phyloP scores from a whole-genome alignment of 306 rosid species.

The Potentilla sterilis region DNA sequence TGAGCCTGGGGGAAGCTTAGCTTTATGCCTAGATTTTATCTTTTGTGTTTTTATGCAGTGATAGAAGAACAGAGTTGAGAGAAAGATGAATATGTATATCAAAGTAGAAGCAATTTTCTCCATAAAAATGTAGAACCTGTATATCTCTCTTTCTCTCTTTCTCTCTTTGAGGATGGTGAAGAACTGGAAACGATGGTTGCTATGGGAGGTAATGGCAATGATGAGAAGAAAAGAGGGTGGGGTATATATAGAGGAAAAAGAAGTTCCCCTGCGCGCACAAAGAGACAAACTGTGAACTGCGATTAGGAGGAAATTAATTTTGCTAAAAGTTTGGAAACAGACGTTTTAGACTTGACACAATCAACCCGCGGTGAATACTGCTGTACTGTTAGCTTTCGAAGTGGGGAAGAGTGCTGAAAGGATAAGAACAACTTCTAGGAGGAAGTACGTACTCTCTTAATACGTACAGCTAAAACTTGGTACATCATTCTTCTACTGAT shows the following conservation, averaged over 20 bases:
- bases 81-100: constrained; percentile 35
- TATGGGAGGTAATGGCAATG: neutral
- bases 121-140: constrained; percentile 40
- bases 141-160: constrained; percentile 17
- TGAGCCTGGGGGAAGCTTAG: constrained; percentile 84
- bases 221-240: constrained; percentile 11
- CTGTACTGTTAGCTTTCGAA: neutral
- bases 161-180: constrained; percentile 10
- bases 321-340: neutral
- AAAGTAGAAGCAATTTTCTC: constrained; percentile 37
- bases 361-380: neutral
- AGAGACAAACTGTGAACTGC: neutral
- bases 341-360: neutral
- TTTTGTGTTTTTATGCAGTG: constrained; percentile 32
- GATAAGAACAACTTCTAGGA: neutral
- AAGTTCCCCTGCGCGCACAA: neutral
- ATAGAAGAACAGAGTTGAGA: constrained; percentile 36
- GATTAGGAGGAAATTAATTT: neutral
- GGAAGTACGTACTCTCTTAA: neutral
- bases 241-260: constrained; percentile 24
- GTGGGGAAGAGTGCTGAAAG: neutral
- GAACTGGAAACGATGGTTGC: neutral
- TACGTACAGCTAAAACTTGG: no score
- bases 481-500: no score
- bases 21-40: neutral